A percentile compares a stretch with the other conserved stretches of the same genome.
These are phyloP conservation scores for Calocera viscosa DNA, from an alignment of 768 basidiomycete genomes.

Conservation along the genomic window DNA sequence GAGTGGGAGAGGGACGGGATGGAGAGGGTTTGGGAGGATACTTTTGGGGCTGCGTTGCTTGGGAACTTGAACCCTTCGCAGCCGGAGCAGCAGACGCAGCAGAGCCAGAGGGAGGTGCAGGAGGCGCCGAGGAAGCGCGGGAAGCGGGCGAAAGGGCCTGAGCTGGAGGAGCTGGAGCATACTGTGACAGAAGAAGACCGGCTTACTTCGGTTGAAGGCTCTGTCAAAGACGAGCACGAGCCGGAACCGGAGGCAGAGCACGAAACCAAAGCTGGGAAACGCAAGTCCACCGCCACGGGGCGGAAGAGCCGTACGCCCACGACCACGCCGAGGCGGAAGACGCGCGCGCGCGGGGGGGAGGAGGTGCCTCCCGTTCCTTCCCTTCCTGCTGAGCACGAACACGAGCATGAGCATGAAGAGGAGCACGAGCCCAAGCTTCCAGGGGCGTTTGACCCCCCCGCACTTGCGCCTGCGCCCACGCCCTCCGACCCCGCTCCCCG, in stretches of 20 bases:
- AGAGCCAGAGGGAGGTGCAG: background rate
- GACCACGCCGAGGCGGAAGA: background rate
- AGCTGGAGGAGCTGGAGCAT: too few relatives aligned
- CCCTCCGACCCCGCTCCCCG: too few relatives aligned
- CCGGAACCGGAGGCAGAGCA: background rate
- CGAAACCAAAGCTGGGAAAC: background rate
- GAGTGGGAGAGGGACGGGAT: background rate
- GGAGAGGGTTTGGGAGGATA: background rate
- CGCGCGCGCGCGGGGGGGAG: background rate
- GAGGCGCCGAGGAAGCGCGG: background rate
- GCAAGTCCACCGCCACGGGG: too few relatives aligned
- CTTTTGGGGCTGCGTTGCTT: background rate
- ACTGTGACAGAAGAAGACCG: background rate
- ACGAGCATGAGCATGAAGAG: background rate
- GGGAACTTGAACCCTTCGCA: background rate
- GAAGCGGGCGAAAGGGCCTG: background rate
- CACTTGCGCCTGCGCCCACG: too few relatives aligned
- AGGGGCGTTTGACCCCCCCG: too few relatives aligned
- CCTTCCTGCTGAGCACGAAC: too few relatives aligned
- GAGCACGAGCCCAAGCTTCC: too few relatives aligned
- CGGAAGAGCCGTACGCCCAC: background rate
- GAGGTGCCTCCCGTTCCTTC: too few relatives aligned
- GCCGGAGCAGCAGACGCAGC: too few relatives aligned
- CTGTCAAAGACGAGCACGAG: background rate
- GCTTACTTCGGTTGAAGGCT: background rate